phyloP scores from a whole-genome alignment of 768 basidiomycete species.

The Leccinum fibrillosum region DNA sequence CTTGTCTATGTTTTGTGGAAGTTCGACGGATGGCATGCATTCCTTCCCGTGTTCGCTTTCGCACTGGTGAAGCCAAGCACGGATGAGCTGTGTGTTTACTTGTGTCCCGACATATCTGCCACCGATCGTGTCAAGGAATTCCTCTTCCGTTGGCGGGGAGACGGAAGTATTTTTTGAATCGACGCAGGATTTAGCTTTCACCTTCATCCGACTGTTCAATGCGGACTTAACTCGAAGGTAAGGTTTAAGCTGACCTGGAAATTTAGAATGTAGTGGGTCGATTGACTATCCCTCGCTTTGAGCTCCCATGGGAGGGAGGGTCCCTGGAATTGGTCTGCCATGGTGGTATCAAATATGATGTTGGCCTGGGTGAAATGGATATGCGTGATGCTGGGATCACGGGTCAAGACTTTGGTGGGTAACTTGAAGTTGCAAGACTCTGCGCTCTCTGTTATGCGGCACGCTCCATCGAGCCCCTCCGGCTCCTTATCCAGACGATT shows the following conservation, averaged over 20 bases:
- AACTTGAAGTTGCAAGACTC: constrained; percentile 8
- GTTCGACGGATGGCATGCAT: constrained; percentile 1
- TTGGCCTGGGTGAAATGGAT: constrained; percentile 12
- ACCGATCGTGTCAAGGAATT: constrained; percentile 4
- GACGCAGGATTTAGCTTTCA: not conserved
- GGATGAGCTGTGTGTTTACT: constrained; percentile 7
- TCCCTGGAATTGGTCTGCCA: not conserved
- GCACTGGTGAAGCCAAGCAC: constrained; percentile 13
- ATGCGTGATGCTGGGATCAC: constrained; percentile 8
- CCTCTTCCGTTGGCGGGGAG: not conserved
- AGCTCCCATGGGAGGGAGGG: constrained; percentile 12
- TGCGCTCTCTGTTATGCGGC: not conserved
- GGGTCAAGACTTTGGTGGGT: not conserved
- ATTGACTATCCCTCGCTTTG: not conserved
- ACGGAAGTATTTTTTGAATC: not conserved
- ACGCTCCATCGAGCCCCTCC: constrained; percentile 4
- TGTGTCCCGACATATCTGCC: constrained; percentile 10
- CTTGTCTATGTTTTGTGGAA: not conserved
- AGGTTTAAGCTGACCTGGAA: constrained; percentile 8
- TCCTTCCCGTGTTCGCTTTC: constrained; percentile 10
- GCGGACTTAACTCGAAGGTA: not conserved
- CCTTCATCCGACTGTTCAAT: constrained; percentile 2
- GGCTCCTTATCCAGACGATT: constrained; percentile 12
- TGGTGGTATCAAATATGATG: constrained; percentile 1
- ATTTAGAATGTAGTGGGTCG: not conserved